phyloP scores from a whole-genome alignment of 805 yeast genomes.

The Hanseniaspora clermontiae region DNA sequence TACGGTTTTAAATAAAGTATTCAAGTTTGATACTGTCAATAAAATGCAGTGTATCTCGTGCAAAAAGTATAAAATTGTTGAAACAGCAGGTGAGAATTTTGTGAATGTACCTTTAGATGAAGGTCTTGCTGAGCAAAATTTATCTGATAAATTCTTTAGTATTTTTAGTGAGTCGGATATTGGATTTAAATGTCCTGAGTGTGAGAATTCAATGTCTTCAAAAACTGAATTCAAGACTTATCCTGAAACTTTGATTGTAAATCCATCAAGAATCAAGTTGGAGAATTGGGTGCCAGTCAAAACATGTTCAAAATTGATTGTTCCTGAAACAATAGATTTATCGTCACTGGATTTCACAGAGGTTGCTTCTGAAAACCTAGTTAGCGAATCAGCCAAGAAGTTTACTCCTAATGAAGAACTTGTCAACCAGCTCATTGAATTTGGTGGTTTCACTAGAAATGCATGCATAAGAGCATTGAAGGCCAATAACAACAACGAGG shows the following conservation, averaged over 20 bases:
- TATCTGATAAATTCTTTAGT: conserved; percentile 35
- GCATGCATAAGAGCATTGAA: conserved; percentile 57
- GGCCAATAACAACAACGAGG: conserved; percentile 49
- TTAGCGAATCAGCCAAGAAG: conserved; percentile 22
- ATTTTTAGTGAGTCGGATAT: conserved; percentile 43
- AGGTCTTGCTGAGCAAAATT: conserved; percentile 32
- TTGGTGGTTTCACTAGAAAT: conserved; percentile 77
- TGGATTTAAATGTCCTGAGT: conserved; percentile 51
- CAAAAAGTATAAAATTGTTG: conserved; percentile 43
- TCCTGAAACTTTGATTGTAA: conserved; percentile 60
- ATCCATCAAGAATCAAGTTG: conserved; percentile 67
- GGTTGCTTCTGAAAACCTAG: conserved; percentile 19
- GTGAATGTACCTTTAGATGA: conserved; percentile 42
- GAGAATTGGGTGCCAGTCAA: conserved; percentile 87
- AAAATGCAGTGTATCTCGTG: conserved; percentile 46
- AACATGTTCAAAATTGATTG: conserved; percentile 54
- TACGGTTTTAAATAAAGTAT: conserved; percentile 38
- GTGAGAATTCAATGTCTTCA: conserved; percentile 28
- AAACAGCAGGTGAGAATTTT: conserved; percentile 44
- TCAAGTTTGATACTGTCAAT: conserved; percentile 54
- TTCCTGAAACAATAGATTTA: conserved; percentile 39
- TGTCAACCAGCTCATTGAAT: conserved; percentile 39
- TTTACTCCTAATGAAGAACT: conserved; percentile 48
- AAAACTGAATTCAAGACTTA: conserved; percentile 29
- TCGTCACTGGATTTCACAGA: conserved; percentile 26